Evolutionary conservation across 306 rosid genomes (phyloP), one percentile per base, ranked within the genome.

Genomic region (Styphnolobium japonicum): DNA sequence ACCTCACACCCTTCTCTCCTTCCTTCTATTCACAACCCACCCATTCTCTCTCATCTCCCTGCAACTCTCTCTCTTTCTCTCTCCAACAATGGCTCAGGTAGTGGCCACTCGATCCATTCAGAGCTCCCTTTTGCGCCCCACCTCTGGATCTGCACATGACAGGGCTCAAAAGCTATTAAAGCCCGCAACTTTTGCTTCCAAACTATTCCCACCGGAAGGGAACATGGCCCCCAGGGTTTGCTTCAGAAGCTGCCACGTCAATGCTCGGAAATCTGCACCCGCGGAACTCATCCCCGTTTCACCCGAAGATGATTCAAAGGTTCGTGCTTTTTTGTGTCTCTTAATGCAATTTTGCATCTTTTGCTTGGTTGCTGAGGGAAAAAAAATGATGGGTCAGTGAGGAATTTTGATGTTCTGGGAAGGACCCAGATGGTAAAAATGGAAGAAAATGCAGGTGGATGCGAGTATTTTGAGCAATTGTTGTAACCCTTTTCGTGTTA

Each of bases 281-380:
- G 22, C 85, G 19, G 90, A 90, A 78, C 88, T 91, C 42, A 78
- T 90, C 34, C 96, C 99, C 15, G 93, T 95, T 0, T 85, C 98
- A 12, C 93, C 97, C n/a, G 91, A 86, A 64, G 98, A 90, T 78
- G 79, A 78, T 16, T 77, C 88, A 2, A 87, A 86, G 97, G 99
- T 94, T 76, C 15, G 83, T 79, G 33, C 74, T 5, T 53, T 73
- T 5, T 53, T 71, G n/a, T 34, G 9, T 37, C 0, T 40, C 16
- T 5, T 60, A 15, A 65, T 67, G 9, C 52, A 34, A 9, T 40
- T 81, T 42, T 11, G 5, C 7, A 1, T 49, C 14, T 37, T 5
- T 49, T 76, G n/a, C 61, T 69, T 45, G 61, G 45, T 70, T 31
- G 19, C 22, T 52, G 67, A 68, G 73, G 3, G 5, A 66, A 55